These are phyloP conservation scores for Haplosporangium sp. DNA, from an alignment of 371 early-diverging fungal genomes.

Conservation along the genomic window DNA sequence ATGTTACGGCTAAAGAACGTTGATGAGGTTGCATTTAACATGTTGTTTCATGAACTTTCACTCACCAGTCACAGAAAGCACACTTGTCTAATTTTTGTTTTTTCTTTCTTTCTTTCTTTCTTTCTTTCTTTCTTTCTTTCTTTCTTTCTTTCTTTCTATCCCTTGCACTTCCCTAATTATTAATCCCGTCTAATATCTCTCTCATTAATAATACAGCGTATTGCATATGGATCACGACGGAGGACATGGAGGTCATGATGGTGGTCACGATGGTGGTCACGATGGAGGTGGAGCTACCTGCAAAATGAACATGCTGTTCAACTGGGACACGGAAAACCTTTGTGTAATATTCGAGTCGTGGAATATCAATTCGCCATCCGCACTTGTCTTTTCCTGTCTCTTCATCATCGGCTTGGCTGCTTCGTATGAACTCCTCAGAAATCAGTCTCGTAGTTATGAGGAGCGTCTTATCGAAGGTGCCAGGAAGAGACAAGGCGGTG, in stretches of 20 bases:
- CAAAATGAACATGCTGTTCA: conserved; percentile 79
- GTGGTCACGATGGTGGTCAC: conserved; percentile 29
- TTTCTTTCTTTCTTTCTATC: background rate
- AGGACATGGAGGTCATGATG: conserved; percentile 32
- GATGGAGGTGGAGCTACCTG: conserved; percentile 32
- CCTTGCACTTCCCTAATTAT: background rate
- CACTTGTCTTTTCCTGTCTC: conserved; percentile 69
- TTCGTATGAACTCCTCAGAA: conserved; percentile 71
- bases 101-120: conserved; percentile 1
- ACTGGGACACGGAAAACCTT: conserved; percentile 81
- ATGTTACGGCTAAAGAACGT: background rate
- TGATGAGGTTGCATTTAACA: background rate
- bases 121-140: background rate
- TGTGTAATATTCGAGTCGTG: conserved; percentile 84
- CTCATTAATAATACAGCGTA: conserved; percentile 10
- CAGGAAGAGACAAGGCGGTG: conserved; percentile 36
- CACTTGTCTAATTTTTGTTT: background rate
- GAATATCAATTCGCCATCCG: conserved; percentile 68
- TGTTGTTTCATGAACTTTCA: background rate
- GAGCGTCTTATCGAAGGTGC: conserved; percentile 51
- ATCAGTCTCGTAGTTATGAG: conserved; percentile 65
- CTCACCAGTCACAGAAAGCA: conserved; percentile 1
- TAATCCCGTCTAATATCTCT: background rate
- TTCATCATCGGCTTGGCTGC: conserved; percentile 69
- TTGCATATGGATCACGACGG: conserved; percentile 33